phyloP scores from a whole-genome alignment of 2,329 filamentous ascomycete species.

The Metarhizium robertsii region DNA sequence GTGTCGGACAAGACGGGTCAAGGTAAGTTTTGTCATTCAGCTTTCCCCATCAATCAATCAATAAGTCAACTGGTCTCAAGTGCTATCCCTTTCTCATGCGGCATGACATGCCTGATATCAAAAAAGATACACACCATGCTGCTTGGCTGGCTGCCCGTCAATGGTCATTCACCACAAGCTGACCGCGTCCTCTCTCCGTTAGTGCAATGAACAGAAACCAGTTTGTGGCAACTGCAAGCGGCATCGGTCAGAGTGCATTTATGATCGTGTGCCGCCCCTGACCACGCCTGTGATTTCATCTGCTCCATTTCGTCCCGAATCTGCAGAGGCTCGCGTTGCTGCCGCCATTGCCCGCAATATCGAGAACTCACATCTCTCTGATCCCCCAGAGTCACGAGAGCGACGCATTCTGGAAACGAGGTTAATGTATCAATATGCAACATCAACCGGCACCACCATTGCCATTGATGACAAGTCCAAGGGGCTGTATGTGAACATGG shows the following conservation, averaged over 20 bases:
- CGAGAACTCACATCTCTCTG: conserved; percentile 2
- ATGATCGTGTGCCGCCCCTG: conserved; percentile 9
- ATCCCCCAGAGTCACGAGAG: conserved; percentile 9
- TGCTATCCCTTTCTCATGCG: too few relatives aligned
- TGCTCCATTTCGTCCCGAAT: conserved; percentile 4
- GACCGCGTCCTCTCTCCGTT: conserved; percentile 3
- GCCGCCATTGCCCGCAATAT: background rate
- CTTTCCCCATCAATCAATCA: too few relatives aligned
- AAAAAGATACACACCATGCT: too few relatives aligned
- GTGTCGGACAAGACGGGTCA: conserved; percentile 11
- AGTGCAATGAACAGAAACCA: conserved; percentile 13
- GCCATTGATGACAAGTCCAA: conserved; percentile 10
- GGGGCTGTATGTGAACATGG: conserved; percentile 5
- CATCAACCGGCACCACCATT: conserved; percentile 6
- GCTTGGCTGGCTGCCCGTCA: too few relatives aligned
- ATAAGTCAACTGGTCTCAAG: too few relatives aligned
- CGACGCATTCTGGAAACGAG: conserved; percentile 10
- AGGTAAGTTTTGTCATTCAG: conserved; percentile 3
- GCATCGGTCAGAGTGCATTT: conserved; percentile 9
- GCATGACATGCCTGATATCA: too few relatives aligned
- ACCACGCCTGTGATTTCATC: conserved; percentile 2
- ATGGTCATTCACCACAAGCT: background rate
- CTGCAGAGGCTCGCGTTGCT: conserved; percentile 5
- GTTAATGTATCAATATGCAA: conserved; percentile 12
- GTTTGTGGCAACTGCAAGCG: conserved; percentile 10